A percentile compares a stretch with the other conserved stretches of the same genome.
These are phyloP conservation scores for Alternaria hordeiaustralica DNA, from an alignment of 2,329 filamentous ascomycete species.

Conservation along the genomic window DNA sequence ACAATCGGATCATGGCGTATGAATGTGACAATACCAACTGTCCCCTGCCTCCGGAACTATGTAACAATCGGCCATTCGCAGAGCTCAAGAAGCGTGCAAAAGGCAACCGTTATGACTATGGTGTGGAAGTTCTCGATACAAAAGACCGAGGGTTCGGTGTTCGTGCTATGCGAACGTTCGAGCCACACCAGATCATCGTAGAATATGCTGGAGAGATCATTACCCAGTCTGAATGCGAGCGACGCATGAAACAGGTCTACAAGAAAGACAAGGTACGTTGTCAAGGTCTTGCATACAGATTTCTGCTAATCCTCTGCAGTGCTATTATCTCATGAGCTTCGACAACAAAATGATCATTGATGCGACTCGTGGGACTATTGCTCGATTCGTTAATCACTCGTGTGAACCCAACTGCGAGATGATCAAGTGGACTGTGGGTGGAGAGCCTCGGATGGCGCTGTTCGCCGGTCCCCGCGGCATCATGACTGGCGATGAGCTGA, in stretches of 20 bases:
- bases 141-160: slow-evolving; percentile 88
- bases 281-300: not conserved
- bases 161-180: slow-evolving; percentile 85
- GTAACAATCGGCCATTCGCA: slow-evolving; percentile 87
- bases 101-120: slow-evolving; percentile 86
- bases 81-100: slow-evolving; percentile 70
- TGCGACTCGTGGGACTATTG: slow-evolving; percentile 92
- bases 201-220: slow-evolving; percentile 99
- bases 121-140: slow-evolving; percentile 95
- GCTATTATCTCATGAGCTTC: slow-evolving; percentile 98
- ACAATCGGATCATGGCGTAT: slow-evolving; percentile 96
- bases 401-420: slow-evolving; percentile 96
- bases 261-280: slow-evolving; percentile 83
- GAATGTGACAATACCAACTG: slow-evolving; percentile 94
- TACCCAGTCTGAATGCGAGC: slow-evolving; percentile 90
- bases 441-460: slow-evolving; percentile 93
- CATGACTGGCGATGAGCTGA: slow-evolving; percentile 93
- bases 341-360: slow-evolving; percentile 99
- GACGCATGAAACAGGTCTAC: slow-evolving; percentile 91
- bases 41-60: slow-evolving; percentile 73
- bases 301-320: slow-evolving; percentile 61
- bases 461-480: slow-evolving; percentile 91
- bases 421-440: slow-evolving; percentile 96
- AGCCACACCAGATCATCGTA: slow-evolving; percentile 92
- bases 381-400: slow-evolving; percentile 97